phyloP scores from a whole-genome alignment of 2,329 filamentous ascomycete genomes.

The Botryotinia convoluta region DNA sequence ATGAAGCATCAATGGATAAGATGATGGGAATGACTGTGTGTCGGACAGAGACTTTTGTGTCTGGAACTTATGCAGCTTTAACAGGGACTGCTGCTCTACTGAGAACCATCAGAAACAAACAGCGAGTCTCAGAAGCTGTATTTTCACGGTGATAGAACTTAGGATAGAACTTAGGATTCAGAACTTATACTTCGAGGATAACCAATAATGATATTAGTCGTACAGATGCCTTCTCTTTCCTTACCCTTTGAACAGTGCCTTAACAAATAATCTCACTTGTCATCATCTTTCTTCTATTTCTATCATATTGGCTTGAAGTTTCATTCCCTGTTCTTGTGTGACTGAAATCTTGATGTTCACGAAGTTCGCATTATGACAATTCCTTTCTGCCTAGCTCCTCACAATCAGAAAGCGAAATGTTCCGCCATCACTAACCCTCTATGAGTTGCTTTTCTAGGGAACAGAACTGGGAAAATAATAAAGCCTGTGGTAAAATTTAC shows the following conservation, averaged over 20 bases:
- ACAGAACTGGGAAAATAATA: background rate
- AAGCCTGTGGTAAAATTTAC: background rate
- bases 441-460: background rate
- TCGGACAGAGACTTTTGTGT: background rate
- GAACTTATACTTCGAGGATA: background rate
- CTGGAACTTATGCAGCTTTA: background rate
- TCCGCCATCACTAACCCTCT: too few relatives aligned
- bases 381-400: too few relatives aligned
- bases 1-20: background rate
- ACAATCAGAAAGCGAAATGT: too few relatives aligned
- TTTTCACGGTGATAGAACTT: background rate
- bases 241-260: fast-evolving
- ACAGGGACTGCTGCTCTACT: background rate
- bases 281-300: background rate
- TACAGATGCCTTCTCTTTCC: too few relatives aligned
- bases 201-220: background rate
- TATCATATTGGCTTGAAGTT: background rate
- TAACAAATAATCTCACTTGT: background rate
- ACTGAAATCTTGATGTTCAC: background rate
- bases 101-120: background rate
- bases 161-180: background rate
- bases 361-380: too few relatives aligned
- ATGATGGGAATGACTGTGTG: background rate
- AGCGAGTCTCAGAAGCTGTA: background rate
- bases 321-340: background rate